Evolutionary conservation across 805 yeast genomes (phyloP), one percentile per base, ranked within the genome.

Genomic region (Saccharomyces paradoxus): DNA sequence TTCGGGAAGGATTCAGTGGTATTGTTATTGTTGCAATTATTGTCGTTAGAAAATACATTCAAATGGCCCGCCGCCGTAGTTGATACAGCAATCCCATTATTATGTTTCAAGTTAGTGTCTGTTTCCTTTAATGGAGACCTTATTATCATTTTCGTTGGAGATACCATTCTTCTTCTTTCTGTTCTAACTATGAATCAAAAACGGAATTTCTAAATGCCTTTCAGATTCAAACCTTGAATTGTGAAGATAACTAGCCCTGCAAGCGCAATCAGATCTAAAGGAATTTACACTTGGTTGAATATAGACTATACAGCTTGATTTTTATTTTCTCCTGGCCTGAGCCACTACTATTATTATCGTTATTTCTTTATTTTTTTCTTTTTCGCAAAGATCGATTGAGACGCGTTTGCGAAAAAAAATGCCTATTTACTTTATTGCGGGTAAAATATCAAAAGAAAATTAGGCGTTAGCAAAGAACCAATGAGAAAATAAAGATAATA

Each of bases 101-200:
- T 48, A 26, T 55, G 63, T 49, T 56, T 60, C 48, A 60, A 44
- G 53, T 68, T 69, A 5, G 71, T 60, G 53, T 69, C 67, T 6
- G 70, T 68, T 48, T 68, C 71, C 53, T 65, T 66, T 55, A 69
- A 53, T 6, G 72, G 72, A 14, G 71, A 66, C 46, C 72, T 54
- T 10, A 48, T 51, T 10, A 54, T 41, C 46, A 55, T 50, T 47
- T 58, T 58, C 17, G 54, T 53, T 5, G 63, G 60, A 8, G 62
- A 58, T 17, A 54, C 54, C 62, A 60, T 59, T 17, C n/a, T 57
- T 7, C 12, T 37, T 21, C 17, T 21, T 17, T 17, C 17, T 3
- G 22, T 17, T 21, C 44, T 37, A 21, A 17, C 4, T 37, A 37
- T 37, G 44, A 37, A 37, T 9, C 44, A 37, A 37, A 37, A 9